These are phyloP conservation scores for Avena atlantica DNA, from an alignment of 176 grass and related monocot species.

Conservation along the genomic window DNA sequence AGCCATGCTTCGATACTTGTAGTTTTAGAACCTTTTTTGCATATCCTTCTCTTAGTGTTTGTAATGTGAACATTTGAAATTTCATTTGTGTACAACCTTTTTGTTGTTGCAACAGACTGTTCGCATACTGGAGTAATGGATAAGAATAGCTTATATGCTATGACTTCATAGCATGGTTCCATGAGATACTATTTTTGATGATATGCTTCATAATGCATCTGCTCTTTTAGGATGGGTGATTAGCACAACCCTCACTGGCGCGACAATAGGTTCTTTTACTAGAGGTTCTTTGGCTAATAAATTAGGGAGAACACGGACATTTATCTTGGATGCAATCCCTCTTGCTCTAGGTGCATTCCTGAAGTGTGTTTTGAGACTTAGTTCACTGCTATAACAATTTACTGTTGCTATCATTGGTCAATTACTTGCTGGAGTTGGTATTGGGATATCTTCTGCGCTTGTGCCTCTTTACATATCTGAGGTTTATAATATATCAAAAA, in stretches of 20 bases:
- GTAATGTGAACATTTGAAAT: constrained; percentile 1
- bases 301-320: too few species aligned
- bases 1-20: neutral
- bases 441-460: constrained; percentile 91
- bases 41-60: neutral
- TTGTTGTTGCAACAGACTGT: neutral
- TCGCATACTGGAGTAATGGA: constrained; percentile 3
- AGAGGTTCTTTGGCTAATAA: too few species aligned
- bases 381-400: constrained; percentile 14
- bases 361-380: constrained; percentile 56
- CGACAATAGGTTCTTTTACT: too few species aligned
- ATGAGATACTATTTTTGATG: constrained; percentile 13
- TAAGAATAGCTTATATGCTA: neutral
- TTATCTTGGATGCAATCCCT: constrained; percentile 86
- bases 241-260: too few species aligned
- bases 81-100: neutral
- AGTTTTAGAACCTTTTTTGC: constrained; percentile 20
- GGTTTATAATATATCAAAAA: constrained; percentile 54
- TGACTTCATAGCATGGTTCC: neutral
- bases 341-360: constrained; percentile 87
- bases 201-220: constrained; percentile 38
- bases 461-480: constrained; percentile 99
- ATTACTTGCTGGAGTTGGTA: constrained; percentile 93
- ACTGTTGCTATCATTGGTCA: constrained; percentile 72
- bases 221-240: too few species aligned